Evolutionary conservation across 441 rosid genomes (phyloP).

Genomic region (Aleurites moluccanus): DNA sequence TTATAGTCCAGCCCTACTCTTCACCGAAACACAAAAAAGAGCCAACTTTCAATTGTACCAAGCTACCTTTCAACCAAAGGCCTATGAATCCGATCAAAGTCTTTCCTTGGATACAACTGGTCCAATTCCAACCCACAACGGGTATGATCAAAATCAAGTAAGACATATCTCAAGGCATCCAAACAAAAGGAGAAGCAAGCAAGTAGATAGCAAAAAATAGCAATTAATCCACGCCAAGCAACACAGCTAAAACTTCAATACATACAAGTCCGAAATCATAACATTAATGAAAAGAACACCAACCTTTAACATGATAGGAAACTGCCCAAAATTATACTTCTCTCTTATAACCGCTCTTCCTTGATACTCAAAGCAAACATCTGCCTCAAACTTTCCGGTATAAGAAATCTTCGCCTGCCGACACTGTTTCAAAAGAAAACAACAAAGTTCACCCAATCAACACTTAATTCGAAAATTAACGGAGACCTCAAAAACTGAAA

Average conservation of each 20-base stretch:
- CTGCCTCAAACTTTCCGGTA: slow-evolving; percentile 62
- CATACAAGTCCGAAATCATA: neutral
- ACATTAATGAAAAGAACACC: slow-evolving; percentile 24
- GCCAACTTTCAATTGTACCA: neutral
- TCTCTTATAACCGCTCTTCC: slow-evolving; percentile 51
- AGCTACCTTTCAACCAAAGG: neutral
- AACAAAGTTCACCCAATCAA: neutral
- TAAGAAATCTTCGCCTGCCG: slow-evolving; percentile 86
- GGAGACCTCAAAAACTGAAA: neutral
- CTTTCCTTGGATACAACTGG: neutral
- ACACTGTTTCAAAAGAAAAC: slow-evolving; percentile 48
- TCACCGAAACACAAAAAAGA: neutral
- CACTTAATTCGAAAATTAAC: neutral
- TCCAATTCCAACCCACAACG: neutral
- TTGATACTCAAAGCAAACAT: slow-evolving; percentile 56
- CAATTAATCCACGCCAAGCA: neutral
- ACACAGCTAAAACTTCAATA: neutral
- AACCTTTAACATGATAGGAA: slow-evolving; percentile 93
- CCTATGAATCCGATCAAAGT: neutral
- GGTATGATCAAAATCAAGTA: neutral
- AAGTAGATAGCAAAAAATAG: neutral
- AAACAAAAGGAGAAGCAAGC: neutral
- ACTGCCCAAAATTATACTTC: slow-evolving; percentile 64
- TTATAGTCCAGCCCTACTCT: neutral
- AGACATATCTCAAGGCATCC: neutral